A percentile compares a stretch with the other conserved stretches of the same genome.
Conservation (phyloP, 352 stramenopile genomes). For the Phytophthora macrochlamydospora region DNA sequence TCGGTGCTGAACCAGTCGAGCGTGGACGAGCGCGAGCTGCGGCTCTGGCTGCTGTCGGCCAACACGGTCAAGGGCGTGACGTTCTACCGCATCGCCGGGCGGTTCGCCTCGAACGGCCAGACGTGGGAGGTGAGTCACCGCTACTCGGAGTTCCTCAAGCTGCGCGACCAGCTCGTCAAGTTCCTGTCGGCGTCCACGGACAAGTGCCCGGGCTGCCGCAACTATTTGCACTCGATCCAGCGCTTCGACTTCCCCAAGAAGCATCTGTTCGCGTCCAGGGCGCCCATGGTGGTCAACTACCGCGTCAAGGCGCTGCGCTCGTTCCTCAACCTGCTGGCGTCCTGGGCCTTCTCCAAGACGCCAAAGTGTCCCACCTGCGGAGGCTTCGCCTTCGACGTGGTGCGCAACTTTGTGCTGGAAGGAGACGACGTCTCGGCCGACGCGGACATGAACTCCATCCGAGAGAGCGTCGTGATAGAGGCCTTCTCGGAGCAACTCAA, state of each 20-base stretch:
- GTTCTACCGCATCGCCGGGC: conserved; percentile 72
- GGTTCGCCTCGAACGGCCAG: conserved; percentile 65
- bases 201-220: conserved; percentile 80
- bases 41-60: conserved; percentile 74
- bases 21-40: conserved; percentile 50
- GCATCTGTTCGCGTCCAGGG: conserved; percentile 80
- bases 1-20: conserved; percentile 57
- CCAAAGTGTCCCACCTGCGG: conserved; percentile 87
- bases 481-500: conserved; percentile 49
- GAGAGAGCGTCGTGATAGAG: conserved; percentile 63
- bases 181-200: conserved; percentile 71
- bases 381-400: conserved; percentile 79
- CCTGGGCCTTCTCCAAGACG: conserved; percentile 81
- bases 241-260: conserved; percentile 89
- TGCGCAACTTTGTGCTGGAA: conserved; percentile 82
- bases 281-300: conserved; percentile 84
- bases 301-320: conserved; percentile 81
- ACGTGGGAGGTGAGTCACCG: conserved; percentile 84
- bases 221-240: conserved; percentile 80
- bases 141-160: conserved; percentile 86
- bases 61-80: conserved; percentile 56
- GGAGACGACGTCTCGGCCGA: conserved; percentile 52
- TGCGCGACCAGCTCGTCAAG: conserved; percentile 79
- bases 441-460: conserved; percentile 72
- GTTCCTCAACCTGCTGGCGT: conserved; percentile 84